phyloP scores from a whole-genome alignment of 106 monocot species.

The Allium cepa region DNA sequence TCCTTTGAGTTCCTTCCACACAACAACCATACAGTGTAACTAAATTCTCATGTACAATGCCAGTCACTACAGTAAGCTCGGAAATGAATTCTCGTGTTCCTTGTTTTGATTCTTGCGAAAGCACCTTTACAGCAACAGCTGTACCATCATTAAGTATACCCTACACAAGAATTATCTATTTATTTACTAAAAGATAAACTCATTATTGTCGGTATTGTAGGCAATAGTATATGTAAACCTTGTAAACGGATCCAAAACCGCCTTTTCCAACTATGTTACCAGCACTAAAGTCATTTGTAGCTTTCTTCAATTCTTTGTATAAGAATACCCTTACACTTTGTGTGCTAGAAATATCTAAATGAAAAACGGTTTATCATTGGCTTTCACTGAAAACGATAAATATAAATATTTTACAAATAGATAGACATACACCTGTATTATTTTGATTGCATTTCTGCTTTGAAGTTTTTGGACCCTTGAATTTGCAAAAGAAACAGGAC shows the following conservation, averaged over 20 bases:
- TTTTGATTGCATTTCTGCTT: slow-evolving; percentile 3
- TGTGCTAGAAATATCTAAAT: slow-evolving; percentile 12
- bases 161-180: slow-evolving; percentile 12
- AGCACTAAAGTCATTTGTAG: slow-evolving; percentile 36
- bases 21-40: slow-evolving; percentile 51
- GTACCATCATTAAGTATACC: slow-evolving; percentile 48
- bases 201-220: too few relatives aligned
- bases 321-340: slow-evolving; percentile 24
- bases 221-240: slow-evolving; percentile 17
- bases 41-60: slow-evolving; percentile 47
- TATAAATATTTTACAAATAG: neutral
- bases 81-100: slow-evolving; percentile 44
- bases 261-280: slow-evolving; percentile 45
- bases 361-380: neutral
- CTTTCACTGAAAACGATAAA: neutral
- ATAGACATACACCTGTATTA: slow-evolving; percentile 9
- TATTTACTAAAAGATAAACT: neutral
- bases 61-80: slow-evolving; percentile 40
- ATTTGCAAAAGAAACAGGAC: slow-evolving; percentile 20
- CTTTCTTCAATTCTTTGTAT: slow-evolving; percentile 40
- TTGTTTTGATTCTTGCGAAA: slow-evolving; percentile 57
- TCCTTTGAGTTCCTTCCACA: slow-evolving; percentile 37
- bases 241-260: slow-evolving; percentile 60
- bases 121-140: slow-evolving; percentile 46
- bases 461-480: slow-evolving; percentile 10